Conservation (phyloP, 208 protist species). For the Trypanosoma cruzi region DNA sequence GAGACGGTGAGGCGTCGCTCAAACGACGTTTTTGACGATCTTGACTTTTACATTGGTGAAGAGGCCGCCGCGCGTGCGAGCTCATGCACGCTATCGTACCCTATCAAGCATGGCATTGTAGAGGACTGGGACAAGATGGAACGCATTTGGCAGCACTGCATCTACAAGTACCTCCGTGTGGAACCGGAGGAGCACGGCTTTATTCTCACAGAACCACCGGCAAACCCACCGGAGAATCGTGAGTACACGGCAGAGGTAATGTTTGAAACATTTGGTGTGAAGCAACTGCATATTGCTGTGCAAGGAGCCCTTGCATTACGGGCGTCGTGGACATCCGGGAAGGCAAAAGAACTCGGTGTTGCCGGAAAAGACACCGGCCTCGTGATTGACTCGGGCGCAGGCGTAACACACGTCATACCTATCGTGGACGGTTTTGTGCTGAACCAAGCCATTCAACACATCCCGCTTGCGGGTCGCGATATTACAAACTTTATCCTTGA, state of each 20-base stretch:
- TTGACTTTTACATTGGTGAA: constrained; percentile 97
- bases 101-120: constrained; percentile 95
- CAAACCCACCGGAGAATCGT: constrained; percentile 97
- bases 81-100: constrained; percentile 51
- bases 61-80: constrained; percentile 78
- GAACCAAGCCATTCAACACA: constrained; percentile 94
- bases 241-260: constrained; percentile 98
- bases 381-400: constrained; percentile 98
- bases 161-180: constrained; percentile 97
- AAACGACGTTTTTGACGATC: constrained; percentile 74
- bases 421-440: constrained; percentile 98
- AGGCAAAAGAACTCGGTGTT: constrained; percentile 29
- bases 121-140: constrained; percentile 98
- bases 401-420: constrained; percentile 98
- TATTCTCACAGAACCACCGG: constrained; percentile 97
- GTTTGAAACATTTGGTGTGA: constrained; percentile 99
- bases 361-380: constrained; percentile 75
- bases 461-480: constrained; percentile 96
- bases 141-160: constrained; percentile 96
- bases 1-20: constrained; percentile 27
- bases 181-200: constrained; percentile 98
- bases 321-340: constrained; percentile 90
- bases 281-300: constrained; percentile 97
- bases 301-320: constrained; percentile 96
- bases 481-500: constrained; percentile 97